Evolutionary conservation across 2,329 filamentous ascomycete genomes (phyloP).

Genomic region (Parastagonospora avenae): DNA sequence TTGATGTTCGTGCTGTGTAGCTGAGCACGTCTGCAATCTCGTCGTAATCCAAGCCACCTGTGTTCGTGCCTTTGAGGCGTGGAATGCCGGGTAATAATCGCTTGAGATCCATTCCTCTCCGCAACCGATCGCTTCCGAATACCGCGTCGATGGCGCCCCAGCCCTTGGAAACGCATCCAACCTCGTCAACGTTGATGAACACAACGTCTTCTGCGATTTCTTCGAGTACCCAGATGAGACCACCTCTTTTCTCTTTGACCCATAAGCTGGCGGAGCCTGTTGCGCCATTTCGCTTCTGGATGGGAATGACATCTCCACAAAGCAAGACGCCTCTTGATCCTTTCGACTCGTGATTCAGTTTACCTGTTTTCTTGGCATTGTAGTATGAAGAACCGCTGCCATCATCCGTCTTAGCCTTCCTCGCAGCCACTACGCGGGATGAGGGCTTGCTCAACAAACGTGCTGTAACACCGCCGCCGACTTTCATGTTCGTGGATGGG

Average conservation of each 20-base stretch:
- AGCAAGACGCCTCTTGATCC: constrained; percentile 88
- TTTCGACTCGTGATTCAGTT: constrained; percentile 68
- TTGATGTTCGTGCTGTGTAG: constrained; percentile 82
- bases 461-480: constrained; percentile 86
- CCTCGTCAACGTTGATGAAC: constrained; percentile 74
- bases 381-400: constrained; percentile 56
- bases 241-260: constrained; percentile 96
- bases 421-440: constrained; percentile 59
- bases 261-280: constrained; percentile 93
- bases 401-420: constrained; percentile 69
- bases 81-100: constrained; percentile 83
- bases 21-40: constrained; percentile 73
- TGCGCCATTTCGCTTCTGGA: constrained; percentile 91
- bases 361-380: constrained; percentile 58
- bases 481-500: constrained; percentile 56
- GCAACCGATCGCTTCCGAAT: constrained; percentile 75
- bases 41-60: constrained; percentile 77
- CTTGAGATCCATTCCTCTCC: constrained; percentile 74
- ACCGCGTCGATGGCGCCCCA: constrained; percentile 82
- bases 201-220: constrained; percentile 96
- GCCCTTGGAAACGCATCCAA: constrained; percentile 72
- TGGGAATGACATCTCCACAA: constrained; percentile 97
- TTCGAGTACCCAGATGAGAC: constrained; percentile 96
- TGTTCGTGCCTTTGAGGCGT: constrained; percentile 72
- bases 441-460: constrained; percentile 83